Evolutionary conservation across 2,329 filamentous ascomycete species (phyloP).

Genomic region (Ascochyta fabae): DNA sequence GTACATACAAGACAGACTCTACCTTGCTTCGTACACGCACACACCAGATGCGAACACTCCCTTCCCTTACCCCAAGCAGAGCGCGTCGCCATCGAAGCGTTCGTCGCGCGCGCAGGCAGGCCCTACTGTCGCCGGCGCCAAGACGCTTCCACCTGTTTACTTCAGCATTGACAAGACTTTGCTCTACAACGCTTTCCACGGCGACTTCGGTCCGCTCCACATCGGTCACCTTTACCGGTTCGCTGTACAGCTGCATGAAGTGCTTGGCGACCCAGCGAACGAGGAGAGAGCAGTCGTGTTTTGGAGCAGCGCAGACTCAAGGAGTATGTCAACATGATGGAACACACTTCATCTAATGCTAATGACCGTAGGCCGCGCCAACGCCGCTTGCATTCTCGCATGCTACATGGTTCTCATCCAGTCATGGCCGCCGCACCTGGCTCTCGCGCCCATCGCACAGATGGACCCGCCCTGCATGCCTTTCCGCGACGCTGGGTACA

Average conservation of each 20-base stretch:
- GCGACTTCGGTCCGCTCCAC: constrained; percentile 96
- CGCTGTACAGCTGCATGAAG: constrained; percentile 93
- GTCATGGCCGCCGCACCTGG: constrained; percentile 94
- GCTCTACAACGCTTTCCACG: constrained; percentile 97
- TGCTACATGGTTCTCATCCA: constrained; percentile 99
- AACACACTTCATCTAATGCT: constrained; percentile 12
- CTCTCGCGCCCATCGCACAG: constrained; percentile 93
- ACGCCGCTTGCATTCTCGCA: constrained; percentile 91
- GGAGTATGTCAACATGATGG: constrained; percentile 67
- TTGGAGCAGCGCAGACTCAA: constrained; percentile 90
- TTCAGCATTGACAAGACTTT: constrained; percentile 93
- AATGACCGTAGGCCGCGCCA: constrained; percentile 72
- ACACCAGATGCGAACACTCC: constrained; percentile 80
- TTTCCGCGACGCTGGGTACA: constrained; percentile 97
- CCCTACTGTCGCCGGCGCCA: constrained; percentile 60
- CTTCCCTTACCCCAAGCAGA: constrained; percentile 79
- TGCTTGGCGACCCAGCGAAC: constrained; percentile 89
- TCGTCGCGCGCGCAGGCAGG: constrained; percentile 70
- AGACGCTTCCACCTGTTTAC: constrained; percentile 76
- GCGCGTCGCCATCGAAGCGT: constrained; percentile 75
- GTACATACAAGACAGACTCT: constrained; percentile 77
- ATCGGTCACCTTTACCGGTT: constrained; percentile 97
- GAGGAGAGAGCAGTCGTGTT: constrained; percentile 91
- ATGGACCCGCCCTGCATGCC: constrained; percentile 98
- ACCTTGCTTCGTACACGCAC: constrained; percentile 89